Conservation (phyloP, 2,329 filamentous ascomycete species). For the Talaromyces islandicus region DNA sequence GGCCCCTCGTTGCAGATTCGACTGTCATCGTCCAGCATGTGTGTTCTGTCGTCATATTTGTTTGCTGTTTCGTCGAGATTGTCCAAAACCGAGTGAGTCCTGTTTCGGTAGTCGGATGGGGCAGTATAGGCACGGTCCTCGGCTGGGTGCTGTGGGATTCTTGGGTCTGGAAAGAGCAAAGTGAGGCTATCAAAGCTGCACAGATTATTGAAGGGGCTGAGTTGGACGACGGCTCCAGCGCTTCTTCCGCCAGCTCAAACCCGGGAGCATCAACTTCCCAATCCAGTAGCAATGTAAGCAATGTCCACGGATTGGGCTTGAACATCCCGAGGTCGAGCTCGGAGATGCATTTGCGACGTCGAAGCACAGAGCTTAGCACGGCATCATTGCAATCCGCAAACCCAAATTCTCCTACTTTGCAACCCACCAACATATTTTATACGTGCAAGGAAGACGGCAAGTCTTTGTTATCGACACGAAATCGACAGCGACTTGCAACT, state of each 20-base stretch:
- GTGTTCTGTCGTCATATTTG: constrained; percentile 88
- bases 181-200: constrained; percentile 32
- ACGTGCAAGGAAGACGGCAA: constrained; percentile 18
- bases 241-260: constrained; percentile 28
- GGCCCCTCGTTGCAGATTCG: constrained; percentile 89
- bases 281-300: constrained; percentile 24
- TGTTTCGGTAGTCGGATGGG: constrained; percentile 80
- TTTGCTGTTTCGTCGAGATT: constrained; percentile 89
- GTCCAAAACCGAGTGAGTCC: constrained; percentile 82
- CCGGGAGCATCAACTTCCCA: constrained; percentile 18
- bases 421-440: constrained; percentile 16
- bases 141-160: constrained; percentile 90
- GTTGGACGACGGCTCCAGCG: constrained; percentile 36
- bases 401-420: constrained; percentile 17
- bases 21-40: constrained; percentile 97
- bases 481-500: constrained; percentile 65
- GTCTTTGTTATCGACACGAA: constrained; percentile 43
- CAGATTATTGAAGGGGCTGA: constrained; percentile 23
- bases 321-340: constrained; percentile 33
- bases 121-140: constrained; percentile 72
- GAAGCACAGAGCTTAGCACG: constrained; percentile 26
- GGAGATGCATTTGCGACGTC: constrained; percentile 22
- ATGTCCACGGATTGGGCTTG: constrained; percentile 39
- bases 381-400: constrained; percentile 49
- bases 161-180: constrained; percentile 72